Conservation (phyloP, 2,329 filamentous ascomycete genomes). For the Huntiella omanensis region DNA sequence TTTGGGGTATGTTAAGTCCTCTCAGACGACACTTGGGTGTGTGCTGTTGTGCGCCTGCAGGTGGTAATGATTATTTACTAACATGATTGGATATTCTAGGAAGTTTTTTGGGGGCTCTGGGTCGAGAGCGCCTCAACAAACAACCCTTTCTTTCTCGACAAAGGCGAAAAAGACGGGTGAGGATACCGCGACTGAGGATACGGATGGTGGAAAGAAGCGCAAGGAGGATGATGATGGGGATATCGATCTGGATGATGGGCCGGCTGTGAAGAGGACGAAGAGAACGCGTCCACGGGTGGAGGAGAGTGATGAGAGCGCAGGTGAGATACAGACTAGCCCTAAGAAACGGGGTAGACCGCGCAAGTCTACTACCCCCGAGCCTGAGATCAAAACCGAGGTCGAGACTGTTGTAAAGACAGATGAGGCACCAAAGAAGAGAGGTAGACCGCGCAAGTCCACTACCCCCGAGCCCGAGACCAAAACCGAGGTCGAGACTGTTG, state of each 20-base stretch:
- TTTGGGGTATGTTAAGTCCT: constrained; percentile 66
- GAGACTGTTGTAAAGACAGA: constrained; percentile 39
- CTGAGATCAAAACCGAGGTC: constrained; percentile 15
- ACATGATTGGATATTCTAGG: constrained; percentile 26
- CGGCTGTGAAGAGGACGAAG: constrained; percentile 5
- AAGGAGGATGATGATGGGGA: constrained; percentile 15
- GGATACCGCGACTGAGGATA: neutral
- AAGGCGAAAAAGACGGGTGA: constrained; percentile 22
- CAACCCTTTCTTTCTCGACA: constrained; percentile 58
- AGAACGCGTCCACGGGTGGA: constrained; percentile 3
- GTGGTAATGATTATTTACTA: neutral
- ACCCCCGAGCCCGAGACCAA: constrained; percentile 13
- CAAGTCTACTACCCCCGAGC: constrained; percentile 4
- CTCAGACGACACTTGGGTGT: constrained; percentile 57
- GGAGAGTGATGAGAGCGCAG: constrained; percentile 2
- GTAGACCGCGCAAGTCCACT: neutral
- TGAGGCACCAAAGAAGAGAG: constrained; percentile 34
- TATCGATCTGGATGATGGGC: constrained; percentile 12
- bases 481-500: constrained; percentile 27
- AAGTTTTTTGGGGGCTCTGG: constrained; percentile 66
- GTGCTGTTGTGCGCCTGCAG: constrained; percentile 18
- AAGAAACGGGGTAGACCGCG: neutral
- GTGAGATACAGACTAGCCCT: too few relatives aligned
- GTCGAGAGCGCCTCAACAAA: constrained; percentile 40
- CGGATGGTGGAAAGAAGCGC: constrained; percentile 15